Evolutionary conservation across 140 eudicot species (phyloP), one percentile per base, ranked within the genome.

Genomic region (Erigeron philadelphicus): DNA sequence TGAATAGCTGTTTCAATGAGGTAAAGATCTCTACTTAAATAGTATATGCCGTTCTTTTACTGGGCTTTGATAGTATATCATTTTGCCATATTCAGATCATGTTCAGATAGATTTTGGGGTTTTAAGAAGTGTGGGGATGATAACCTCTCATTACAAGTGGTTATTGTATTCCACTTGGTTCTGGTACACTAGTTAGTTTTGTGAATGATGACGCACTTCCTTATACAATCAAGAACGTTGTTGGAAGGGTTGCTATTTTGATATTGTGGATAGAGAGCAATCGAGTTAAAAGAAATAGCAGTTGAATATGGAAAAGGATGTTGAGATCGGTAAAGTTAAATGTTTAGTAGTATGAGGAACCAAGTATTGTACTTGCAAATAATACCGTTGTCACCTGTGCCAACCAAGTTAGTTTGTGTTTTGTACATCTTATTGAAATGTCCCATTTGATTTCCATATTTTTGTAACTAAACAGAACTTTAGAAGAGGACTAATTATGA

Each of bases 341-440:
- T 73, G 64, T 73, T 71, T 57, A 58, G 38, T 31, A 31, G 38
- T 31, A 31, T 31, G 38, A 31, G 75, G 60, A 50, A 72, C 54
- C 60, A 40, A 68, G 61, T 68, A 57, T 61, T 59, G 67, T 75
- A 68, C 70, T 67, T 67, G 80, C 75, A 67, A 75, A 77, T 77
- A 54, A 71, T 65, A 64, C 60, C 42, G n/a, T 72, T 72, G 76
- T 60, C 70, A 72, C 76, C 45, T 45, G 15, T 77, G 81, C 55
- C 72, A 71, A 64, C 60, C 66, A 70, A 68, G 80, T 75, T 68
- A 67, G 77, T 77, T 71, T 77, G 65, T 76, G 77, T 71, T 71
- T 72, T 71, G 81, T 77, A 77, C 65, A 71, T 76, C 81, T 31
- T 71, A 53, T 61, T 63, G 52, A 76, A 60, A 50, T 68, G 70